These are phyloP conservation scores for Leishmania gerbilli DNA, from an alignment of 208 protist genomes.

Conservation along the genomic window DNA sequence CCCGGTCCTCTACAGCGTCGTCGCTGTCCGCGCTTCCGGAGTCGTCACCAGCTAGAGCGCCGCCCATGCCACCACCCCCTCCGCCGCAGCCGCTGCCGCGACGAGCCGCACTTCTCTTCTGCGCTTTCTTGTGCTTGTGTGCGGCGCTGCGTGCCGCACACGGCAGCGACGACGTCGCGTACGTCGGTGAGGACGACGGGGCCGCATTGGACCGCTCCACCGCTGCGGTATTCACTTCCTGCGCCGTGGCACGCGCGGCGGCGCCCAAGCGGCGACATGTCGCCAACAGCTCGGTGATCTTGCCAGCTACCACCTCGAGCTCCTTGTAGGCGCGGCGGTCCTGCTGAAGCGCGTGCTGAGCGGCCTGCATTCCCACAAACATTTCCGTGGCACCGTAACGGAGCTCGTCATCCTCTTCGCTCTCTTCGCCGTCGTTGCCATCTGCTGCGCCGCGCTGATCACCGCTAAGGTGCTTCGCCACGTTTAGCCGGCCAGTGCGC, in stretches of 20 bases:
- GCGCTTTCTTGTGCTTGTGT: conserved; percentile 14
- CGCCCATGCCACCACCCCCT: neutral
- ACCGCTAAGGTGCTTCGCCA: conserved; percentile 16
- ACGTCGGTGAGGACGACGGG: neutral
- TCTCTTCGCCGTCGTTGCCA: conserved; percentile 27
- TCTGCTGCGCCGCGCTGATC: neutral
- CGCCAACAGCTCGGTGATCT: conserved; percentile 62
- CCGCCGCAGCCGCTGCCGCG: neutral
- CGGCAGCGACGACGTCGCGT: conserved; percentile 16
- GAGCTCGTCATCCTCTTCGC: conserved; percentile 33
- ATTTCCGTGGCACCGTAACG: conserved; percentile 54
- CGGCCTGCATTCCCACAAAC: conserved; percentile 80
- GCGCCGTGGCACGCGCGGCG: conserved; percentile 5
- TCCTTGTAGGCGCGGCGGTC: conserved; percentile 58
- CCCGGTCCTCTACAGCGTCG: conserved; percentile 22
- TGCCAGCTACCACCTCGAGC: conserved; percentile 64
- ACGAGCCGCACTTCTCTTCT: conserved; percentile 19
- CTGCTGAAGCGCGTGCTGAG: conserved; percentile 50
- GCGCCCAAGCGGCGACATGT: conserved; percentile 44
- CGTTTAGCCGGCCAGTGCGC: conserved; percentile 55
- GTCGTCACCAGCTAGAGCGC: conserved; percentile 1
- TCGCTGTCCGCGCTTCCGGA: conserved; percentile 19
- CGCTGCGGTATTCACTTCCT: neutral
- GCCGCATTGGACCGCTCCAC: neutral
- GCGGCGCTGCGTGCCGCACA: conserved; percentile 16